Base-by-base conservation (phyloP, 441 rosid genomes). In the Daphne laureola region DNA sequence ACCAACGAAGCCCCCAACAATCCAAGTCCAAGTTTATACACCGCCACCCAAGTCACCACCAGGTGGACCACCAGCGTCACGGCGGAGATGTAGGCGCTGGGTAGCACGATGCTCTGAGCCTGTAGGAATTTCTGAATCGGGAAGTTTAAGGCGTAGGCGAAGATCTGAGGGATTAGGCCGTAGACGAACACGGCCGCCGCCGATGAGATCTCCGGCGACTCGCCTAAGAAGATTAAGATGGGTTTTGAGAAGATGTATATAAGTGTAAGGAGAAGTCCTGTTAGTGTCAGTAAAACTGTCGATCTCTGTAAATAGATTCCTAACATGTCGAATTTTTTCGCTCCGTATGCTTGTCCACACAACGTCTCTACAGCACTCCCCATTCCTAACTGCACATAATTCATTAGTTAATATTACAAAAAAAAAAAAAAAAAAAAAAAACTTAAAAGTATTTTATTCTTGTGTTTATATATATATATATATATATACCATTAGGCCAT, bases 271-370 rank as follows among this genome's bases (percentile, higher is more conserved):
- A 73, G 17, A 0, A 84, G 38, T 14, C 76, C 87, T 0, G 87
- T 78, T 46, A 73, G 66, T 23, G 68, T 54, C 2, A 84, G 82
- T 17, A 83, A 66, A n/a, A 83, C 53, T 0, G 81, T 66, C 15
- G 90, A 71, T 68, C 84, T 63, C 52, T 83, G 90, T 9, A 83
- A 74, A 54, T 80, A 83, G 16, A 83, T 9, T 41, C 86, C 84
- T 31, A 80, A 67, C 80, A 80, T 73, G 7, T 63, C 74, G 60
- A 70, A 78, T 50, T 78, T 74, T 14, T 53, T 52, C 4, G 86
- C 90, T 2, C 86, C 90, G 16, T 58, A 70, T 6, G 90, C 86
- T 74, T 80, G 86, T 0, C 90, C 90, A 27, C 90, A 83, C 1
- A 80, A 54, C 4, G 84, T 83, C 64, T 83, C 84, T 56, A 83